Evolutionary conservation across 805 yeast species (phyloP), one percentile per base, ranked within the genome.

Genomic region (Candida saitoana): DNA sequence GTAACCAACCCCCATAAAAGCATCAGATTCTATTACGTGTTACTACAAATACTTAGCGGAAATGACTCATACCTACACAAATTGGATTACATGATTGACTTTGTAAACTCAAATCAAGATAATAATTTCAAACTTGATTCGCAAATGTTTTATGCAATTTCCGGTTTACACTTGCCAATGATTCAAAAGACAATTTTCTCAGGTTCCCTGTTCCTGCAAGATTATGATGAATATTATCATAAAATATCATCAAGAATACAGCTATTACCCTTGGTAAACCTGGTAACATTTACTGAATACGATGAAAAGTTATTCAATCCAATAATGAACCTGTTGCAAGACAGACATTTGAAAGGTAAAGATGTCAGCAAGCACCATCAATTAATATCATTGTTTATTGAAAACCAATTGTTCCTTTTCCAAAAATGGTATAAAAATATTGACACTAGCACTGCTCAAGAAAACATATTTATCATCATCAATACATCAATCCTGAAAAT

Each of bases 291-390:
- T 24, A 20, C 38, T 20, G 38, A 36, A 9, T 36, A 36, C 15
- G 38, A 36, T 24, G 38, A 36, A 24, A 22, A 22, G 20, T 36
- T 36, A 7, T 36, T 36, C 31, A 22, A 24, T 15, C 38, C 38
- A n/a, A 22, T 18, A 5, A 24, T 36, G 5, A 6, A 36, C 7
- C 31, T 24, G 30, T 36, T 36, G 31, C 30, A 24, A n/a, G 29
- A 22, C 9, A 20, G 24, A 12, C 30, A 24, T n/a, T 12, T n/a
- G 12, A 36, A 24, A 25, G 22, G 16, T 14, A 36, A 8, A 9
- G 11, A 22, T 24, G 15, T 14, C 15, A 9, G n/a, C 11, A 16
- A 36, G 3, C 38, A 36, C 17, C 38, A 36, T 19, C 30, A 36
- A 24, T 25, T 36, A 4, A 25, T 36, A 5, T 36, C 38, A 16